Base-by-base conservation (phyloP, 225 moss, liverwort and hornwort genomes). In the Asterella californica region DNA sequence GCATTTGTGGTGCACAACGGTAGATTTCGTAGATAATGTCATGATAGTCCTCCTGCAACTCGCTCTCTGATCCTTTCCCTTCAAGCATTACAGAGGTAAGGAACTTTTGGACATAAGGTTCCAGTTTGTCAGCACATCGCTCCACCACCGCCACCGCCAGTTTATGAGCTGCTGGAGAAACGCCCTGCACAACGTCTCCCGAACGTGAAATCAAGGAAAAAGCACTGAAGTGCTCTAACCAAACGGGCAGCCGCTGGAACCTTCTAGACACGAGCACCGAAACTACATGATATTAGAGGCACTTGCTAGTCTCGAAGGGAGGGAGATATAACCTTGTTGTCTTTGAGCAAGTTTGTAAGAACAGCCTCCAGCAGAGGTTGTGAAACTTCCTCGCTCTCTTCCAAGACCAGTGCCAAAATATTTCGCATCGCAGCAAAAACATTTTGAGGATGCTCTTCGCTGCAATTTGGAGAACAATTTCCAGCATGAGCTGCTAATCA, bases 341-440 rank as follows among this genome's bases (percentile, higher is more conserved):
- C 82, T 81, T 91, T 99, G 83, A 93, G 83, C 73, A 99, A 80
- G 65, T 91, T 93, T 79, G 81, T 90, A 9, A 99, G 87, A 53
- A 99, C 90, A 54, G 88, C 89, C 84, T 99, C 95, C 86, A 99
- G 76, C 59, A 93, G 85, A 36, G 90, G 84, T 76, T 87, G 82
- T n/a, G 95, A 86, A 42, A 99, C 89, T 66, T 92, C 95, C 79
- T 95, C 94, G 48, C 95, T 99, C 88, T 99, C 99, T 85, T 95
- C 95, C 91, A 99, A 81, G 53, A 99, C 99, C 84, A 95, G 88
- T 55, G 91, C 90, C 91, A 93, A 79, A n/a, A 99, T 90, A 81
- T 91, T 93, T 76, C 92, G 86, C 99, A 94, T 99, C 18, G 93
- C 93, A 77, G 71, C 80, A 76, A 92, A 99, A 14, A 99, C 95